Evolutionary conservation across 495 filamentous ascomycete genomes (phyloP), one percentile per base, ranked within the genome.

Genomic region (Podospora didyma): DNA sequence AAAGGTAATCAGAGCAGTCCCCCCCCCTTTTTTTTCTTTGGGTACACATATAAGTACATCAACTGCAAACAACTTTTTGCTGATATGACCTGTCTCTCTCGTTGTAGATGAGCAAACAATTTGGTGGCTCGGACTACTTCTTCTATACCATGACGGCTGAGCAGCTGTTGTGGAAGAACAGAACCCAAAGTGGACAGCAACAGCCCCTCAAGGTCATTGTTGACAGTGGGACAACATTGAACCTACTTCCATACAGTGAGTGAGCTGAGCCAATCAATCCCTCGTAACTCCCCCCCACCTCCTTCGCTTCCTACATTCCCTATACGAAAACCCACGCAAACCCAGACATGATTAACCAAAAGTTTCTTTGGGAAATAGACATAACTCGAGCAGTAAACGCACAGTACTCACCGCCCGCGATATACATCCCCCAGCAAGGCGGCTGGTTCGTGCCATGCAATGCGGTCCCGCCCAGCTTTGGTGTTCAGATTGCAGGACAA

Each of bases 401-500:
- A 0, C 63, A 71, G 2, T 85, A 81, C 63, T 48, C 51, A 12
- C 79, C 79, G 0, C 70, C 73, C 0, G 80, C 76, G 2, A 20
- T 42, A 3, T 54, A 51, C 46, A 24, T 64, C 57, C 37, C 64
- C 4, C 41, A 57, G 11, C 21, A 67, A 2, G 71, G 73, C 11
- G 60, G 65, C 7, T 68, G 61, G 62, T 57, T 72, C 54, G 81
- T 85, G 0, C 57, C 70, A 3, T 86, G 82, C 62, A 67, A 73
- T 46, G 79, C 82, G 9, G 68, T 57, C 20, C 65, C 78, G 22
- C 83, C 82, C 0, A 62, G 59, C 16, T 72, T 84, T 17, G 76
- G 72, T 19, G 64, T 87, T 51, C 69, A 69, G n/a, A 79, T 85
- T 49, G 71, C 67, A 5, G 73, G 74, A 24, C 73, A 72, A 41